Base-by-base conservation (phyloP, 2,329 filamentous ascomycete species). In the Leptographium galeiforme region DNA sequence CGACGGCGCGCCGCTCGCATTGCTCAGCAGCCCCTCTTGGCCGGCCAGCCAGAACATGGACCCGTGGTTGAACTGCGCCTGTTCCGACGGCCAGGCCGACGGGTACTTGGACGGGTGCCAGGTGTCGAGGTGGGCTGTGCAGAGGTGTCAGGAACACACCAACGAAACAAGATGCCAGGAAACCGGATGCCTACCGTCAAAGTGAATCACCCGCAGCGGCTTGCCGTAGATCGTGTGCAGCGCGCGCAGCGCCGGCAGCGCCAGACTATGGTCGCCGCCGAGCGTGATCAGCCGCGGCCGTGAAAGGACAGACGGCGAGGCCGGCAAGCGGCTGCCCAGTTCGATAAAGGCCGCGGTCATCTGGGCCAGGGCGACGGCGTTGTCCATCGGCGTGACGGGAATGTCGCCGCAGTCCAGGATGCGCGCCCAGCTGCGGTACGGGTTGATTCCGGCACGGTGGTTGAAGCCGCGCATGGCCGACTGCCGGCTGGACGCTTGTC, bases 381-480 rank as follows among this genome's bases (percentile, higher is more conserved):
- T 95, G 70, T 95, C 89, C 61, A 94, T 84, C 0, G 89, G 89
- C 0, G 85, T 87, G 59, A 94, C 75, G 33, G 90, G 89, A 53
- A 95, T 89, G 65, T 95, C 90, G 48, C 90, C 90, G 66, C 90
- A 96, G 72, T 96, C 90, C 50, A 91, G 73, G 55, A 95, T 80
- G 41, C 72, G 81, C 1, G 87, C 85, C 85, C 86, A 91, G 53
- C 78, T 84, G 43, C 73, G 72, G 70, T 93, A 95, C 0, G 90
- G 89, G 67, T 95, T 96, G 59, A 95, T 77, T 41, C 76, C 77
- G 2, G 88, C 89, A 25, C 89, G 82, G 2, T 85, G 79, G 68
- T 95, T 95, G 76, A 86, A 89, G 63, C 85, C 85, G 44, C 88
- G 80, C 66, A 85, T 87, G 3, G 82, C 77, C 14, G 85, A 88